Base-by-base conservation (phyloP, 2,329 filamentous ascomycete genomes). In the Colletotrichum aenigma region DNA sequence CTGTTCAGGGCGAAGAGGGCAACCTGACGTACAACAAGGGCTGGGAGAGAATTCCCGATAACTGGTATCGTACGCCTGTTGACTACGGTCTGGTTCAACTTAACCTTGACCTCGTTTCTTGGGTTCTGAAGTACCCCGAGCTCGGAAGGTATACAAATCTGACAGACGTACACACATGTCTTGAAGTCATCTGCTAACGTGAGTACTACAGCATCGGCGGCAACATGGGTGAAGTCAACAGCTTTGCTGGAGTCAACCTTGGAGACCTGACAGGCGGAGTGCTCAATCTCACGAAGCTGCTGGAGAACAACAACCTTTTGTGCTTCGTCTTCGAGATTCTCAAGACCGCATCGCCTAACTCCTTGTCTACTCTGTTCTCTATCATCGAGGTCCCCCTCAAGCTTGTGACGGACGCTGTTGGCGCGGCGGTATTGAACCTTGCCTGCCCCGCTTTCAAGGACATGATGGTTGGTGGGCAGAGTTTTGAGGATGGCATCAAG, bases 41-140 rank as follows among this genome's bases (percentile, higher is more conserved):
- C n/a, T 86, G 86, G 78, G 88, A 91, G 77, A 83, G 85, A 5
- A 89, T 91, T 56, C 89, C 89, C 0, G 83, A 86, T 28, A 90
- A 90, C 80, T 91, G 88, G 87, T 91, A 88, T 80, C 73, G 72
- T 6, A 70, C 56, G 10, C 85, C 85, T 55, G 79, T 84, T 0
- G 88, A 89, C 65, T 91, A 89, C 72, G 85, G 86, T n/a, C 81
- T 89, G 9, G 78, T 88, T 7, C 81, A 85, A 30, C 80, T 84
- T 61, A 82, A 83, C 48, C 72, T 85, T 7, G 88, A 89, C 77
- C 77, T 87, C 6, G 68, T 86, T 7, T 77, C 79, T 36, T 84
- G 82, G 76, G 79, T 85, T 3, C 8, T 81, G 18, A 82, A 86
- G 77, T 83, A 89, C 66, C 87, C 87, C 0, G 80, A 85, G 24